Percentiles rank a stretch among this genome's conserved stretches.
Evolutionary conservation across 768 basidiomycete species (phyloP).

Genomic region (Psilocybe sp.): DNA sequence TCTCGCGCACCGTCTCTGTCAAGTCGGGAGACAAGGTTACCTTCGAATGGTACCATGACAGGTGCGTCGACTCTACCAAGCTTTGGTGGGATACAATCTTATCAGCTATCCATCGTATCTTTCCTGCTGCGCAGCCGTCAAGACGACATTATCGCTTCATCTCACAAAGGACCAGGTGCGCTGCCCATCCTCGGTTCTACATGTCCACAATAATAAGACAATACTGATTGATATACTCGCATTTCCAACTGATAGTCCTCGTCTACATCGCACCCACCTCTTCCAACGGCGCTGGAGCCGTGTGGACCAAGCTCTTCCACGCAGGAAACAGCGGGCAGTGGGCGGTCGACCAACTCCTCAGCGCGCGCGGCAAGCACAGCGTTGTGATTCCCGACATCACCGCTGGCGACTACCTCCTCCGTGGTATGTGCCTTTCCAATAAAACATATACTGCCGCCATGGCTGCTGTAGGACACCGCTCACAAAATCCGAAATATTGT

Average conservation of each 20-base stretch:
- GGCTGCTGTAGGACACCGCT: no score
- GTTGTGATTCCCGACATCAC: conserved; percentile 30
- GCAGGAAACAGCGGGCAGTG: conserved; percentile 23
- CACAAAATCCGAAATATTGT: conserved; percentile 20
- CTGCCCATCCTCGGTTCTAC: not conserved
- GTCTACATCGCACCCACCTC: conserved; percentile 30
- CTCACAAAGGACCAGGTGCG: conserved; percentile 32
- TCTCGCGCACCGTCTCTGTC: conserved; percentile 25
- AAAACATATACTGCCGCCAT: not conserved
- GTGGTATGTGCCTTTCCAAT: conserved; percentile 17
- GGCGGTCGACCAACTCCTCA: conserved; percentile 31
- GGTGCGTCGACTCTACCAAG: conserved; percentile 8
- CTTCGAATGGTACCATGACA: conserved; percentile 34
- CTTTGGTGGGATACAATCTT: not conserved
- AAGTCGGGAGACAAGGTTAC: conserved; percentile 29
- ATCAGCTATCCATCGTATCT: not conserved
- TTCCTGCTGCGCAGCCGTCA: conserved; percentile 21
- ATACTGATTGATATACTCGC: not conserved
- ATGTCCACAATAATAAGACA: not conserved
- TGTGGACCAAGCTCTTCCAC: conserved; percentile 33
- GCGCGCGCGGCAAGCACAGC: conserved; percentile 28
- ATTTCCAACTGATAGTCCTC: conserved; percentile 15
- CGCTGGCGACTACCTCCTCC: conserved; percentile 32
- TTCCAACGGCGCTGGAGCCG: conserved; percentile 25
- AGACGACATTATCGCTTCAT: conserved; percentile 36